These are phyloP conservation scores for Lachancea quebecensis DNA, from an alignment of 805 yeast genomes.

Conservation along the genomic window DNA sequence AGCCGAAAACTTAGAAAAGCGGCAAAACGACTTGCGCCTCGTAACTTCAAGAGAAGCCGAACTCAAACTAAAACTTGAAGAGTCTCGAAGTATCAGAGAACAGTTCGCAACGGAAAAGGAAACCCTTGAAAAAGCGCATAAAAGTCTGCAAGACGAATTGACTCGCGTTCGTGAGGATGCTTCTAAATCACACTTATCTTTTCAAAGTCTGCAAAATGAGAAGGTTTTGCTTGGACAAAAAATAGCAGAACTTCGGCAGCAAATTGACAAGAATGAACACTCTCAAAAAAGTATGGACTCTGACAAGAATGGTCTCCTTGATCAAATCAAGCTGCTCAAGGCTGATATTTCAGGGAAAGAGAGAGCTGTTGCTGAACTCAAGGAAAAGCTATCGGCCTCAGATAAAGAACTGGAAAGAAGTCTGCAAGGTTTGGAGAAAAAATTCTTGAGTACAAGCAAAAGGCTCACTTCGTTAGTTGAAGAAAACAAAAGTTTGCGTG, in stretches of 20 bases:
- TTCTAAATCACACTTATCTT: neutral
- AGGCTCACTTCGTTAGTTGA: conserved; percentile 34
- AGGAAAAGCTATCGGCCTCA: conserved; percentile 27
- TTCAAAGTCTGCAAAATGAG: neutral
- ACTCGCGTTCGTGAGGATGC: neutral
- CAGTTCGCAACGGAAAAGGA: neutral
- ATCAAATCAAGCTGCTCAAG: conserved; percentile 12
- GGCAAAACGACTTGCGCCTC: conserved; percentile 39
- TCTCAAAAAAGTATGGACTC: neutral
- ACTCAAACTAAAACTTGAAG: conserved; percentile 11
- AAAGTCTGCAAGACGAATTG: neutral
- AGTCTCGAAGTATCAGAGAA: neutral
- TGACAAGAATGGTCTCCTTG: neutral
- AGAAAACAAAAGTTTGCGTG: conserved; percentile 40
- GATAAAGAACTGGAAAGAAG: conserved; percentile 33
- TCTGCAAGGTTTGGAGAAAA: conserved; percentile 29
- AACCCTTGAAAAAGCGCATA: neutral
- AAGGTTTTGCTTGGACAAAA: conserved; percentile 1
- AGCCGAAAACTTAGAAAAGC: conserved; percentile 37
- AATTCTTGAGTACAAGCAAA: conserved; percentile 31
- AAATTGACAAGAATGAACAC: conserved; percentile 9
- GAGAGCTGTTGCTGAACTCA: conserved; percentile 26
- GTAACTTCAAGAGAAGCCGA: conserved; percentile 37
- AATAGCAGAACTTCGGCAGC: conserved; percentile 24
- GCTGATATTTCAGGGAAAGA: conserved; percentile 26